These are phyloP conservation scores for Murraya paniculata DNA, from an alignment of 345 rosid genomes.

Conservation along the genomic window DNA sequence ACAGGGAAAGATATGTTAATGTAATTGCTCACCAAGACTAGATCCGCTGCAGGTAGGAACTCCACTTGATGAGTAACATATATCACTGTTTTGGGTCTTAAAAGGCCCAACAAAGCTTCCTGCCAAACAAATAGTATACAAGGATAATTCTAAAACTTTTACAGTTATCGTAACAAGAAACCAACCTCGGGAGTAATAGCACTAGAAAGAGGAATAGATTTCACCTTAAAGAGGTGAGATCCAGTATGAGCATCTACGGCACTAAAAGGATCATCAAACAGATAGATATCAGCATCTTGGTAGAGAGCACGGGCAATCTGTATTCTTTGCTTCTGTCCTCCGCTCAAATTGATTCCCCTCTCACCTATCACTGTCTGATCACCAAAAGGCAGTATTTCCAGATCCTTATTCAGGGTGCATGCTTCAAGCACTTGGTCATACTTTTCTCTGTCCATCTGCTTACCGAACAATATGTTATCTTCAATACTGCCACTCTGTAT, in stretches of 20 bases:
- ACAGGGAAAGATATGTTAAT: not conserved
- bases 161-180: not conserved
- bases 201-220: not conserved
- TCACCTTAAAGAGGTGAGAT: constrained; percentile 75
- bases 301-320: constrained; percentile 86
- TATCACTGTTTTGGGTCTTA: constrained; percentile 58
- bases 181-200: not conserved
- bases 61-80: constrained; percentile 89
- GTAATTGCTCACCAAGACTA: constrained; percentile 55
- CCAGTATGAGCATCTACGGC: constrained; percentile 78
- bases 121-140: constrained; percentile 20
- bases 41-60: constrained; percentile 74
- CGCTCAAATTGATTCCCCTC: constrained; percentile 84
- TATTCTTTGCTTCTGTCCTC: constrained; percentile 85
- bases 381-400: constrained; percentile 69
- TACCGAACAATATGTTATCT: constrained; percentile 83
- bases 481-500: constrained; percentile 78
- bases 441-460: constrained; percentile 59
- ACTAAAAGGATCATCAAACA: constrained; percentile 90
- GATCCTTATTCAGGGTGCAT: constrained; percentile 63
- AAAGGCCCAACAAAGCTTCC: constrained; percentile 59
- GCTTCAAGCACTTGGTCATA: constrained; percentile 67
- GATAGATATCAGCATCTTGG: constrained; percentile 80
- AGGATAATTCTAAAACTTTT: not conserved
- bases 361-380: constrained; percentile 86